Conservation (phyloP, 768 basidiomycete species). For the Tricholoma matsutake region DNA sequence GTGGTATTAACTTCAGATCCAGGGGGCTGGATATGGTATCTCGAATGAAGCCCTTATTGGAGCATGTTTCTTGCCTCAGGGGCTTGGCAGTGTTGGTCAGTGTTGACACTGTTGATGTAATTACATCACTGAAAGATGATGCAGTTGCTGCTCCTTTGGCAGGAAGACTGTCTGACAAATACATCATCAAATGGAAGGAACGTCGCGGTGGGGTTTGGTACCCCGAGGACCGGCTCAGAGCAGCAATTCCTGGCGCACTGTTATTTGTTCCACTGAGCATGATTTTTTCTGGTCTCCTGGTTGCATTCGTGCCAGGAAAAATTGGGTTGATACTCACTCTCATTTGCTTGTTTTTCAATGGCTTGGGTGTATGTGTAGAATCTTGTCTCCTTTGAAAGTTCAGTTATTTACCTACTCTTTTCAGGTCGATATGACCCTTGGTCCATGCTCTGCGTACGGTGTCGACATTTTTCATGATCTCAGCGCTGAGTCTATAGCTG, state of each 20-base stretch:
- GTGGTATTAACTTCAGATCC: background rate
- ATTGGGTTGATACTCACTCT: conserved; percentile 50
- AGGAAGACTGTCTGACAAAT: conserved; percentile 55
- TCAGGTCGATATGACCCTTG: conserved; percentile 56
- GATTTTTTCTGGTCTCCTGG: conserved; percentile 46
- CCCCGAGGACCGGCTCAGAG: conserved; percentile 67
- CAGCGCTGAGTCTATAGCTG: conserved; percentile 65
- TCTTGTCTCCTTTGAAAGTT: background rate
- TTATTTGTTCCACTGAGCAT: conserved; percentile 54
- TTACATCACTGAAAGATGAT: background rate
- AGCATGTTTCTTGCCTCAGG: conserved; percentile 57
- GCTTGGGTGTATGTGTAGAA: conserved; percentile 50
- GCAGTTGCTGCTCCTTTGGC: conserved; percentile 59
- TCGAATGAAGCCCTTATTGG: conserved; percentile 56
- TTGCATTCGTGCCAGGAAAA: conserved; percentile 45
- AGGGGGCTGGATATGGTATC: conserved; percentile 60
- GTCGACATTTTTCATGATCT: conserved; percentile 58
- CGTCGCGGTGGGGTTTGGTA: conserved; percentile 55
- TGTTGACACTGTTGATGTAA: conserved; percentile 4
- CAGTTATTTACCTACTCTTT: background rate
- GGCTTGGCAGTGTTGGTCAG: conserved; percentile 57
- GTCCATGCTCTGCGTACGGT: conserved; percentile 52
- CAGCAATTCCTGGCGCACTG: conserved; percentile 41
- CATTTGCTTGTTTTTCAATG: conserved; percentile 58
- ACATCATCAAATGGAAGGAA: conserved; percentile 46